Conservation (phyloP, 2,329 filamentous ascomycete genomes). For the Trichophyton equinum region DNA sequence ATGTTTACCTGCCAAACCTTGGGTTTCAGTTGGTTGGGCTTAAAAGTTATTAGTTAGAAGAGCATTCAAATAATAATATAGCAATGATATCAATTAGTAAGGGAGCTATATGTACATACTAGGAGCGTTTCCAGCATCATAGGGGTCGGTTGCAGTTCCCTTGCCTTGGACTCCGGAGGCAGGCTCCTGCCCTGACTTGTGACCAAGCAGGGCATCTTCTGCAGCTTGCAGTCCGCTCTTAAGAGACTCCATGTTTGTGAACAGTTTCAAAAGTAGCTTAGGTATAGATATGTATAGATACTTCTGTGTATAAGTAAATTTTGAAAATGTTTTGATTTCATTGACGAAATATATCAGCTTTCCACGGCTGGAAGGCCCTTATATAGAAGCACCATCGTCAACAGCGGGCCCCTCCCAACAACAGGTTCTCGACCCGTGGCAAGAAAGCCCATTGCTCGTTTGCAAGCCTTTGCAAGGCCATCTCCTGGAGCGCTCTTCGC, state of each 20-base stretch:
- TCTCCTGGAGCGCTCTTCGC: not conserved
- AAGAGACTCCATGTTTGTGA: slow-evolving; percentile 49
- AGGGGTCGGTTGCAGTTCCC: slow-evolving; percentile 58
- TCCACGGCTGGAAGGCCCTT: not conserved
- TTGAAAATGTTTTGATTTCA: not conserved
- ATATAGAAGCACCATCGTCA: not conserved
- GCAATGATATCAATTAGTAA: not conserved
- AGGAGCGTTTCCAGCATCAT: slow-evolving; percentile 64
- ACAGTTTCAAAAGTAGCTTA: not conserved
- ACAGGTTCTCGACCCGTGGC: not conserved
- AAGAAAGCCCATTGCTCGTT: not conserved
- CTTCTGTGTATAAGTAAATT: not conserved
- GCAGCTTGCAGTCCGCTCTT: slow-evolving; percentile 40
- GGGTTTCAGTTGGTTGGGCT: not conserved
- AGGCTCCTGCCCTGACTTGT: slow-evolving; percentile 46
- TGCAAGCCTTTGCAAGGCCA: not conserved
- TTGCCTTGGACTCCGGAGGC: slow-evolving; percentile 57
- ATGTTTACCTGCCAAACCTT: not conserved
- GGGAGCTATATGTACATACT: slow-evolving; percentile 27
- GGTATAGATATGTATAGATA: not conserved
- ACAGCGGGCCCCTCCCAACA: not conserved
- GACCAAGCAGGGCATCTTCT: slow-evolving; percentile 32
- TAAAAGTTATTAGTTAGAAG: not conserved
- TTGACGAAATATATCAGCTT: not conserved
- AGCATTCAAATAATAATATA: not conserved